A percentile compares a stretch with the other conserved stretches of the same genome.
phyloP scores from a whole-genome alignment of 148 eudicot genomes.

The Chenopodium quinoa region DNA sequence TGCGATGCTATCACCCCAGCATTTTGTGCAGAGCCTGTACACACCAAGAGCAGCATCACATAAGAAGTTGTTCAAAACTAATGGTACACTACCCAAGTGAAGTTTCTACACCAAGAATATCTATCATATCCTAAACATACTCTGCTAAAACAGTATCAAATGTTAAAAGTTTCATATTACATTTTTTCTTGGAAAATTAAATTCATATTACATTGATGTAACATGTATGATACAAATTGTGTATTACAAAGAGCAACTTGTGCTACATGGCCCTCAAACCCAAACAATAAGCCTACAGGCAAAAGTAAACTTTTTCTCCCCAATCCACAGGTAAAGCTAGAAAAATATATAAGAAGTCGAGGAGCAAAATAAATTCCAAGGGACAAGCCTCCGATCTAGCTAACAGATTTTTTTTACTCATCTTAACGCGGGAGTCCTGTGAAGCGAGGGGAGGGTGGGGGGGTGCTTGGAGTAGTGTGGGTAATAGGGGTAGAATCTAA shows the following conservation, averaged over 20 bases:
- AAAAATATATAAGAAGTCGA: neutral
- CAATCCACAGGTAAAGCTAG: neutral
- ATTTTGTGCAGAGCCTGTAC: constrained; percentile 36
- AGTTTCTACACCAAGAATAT: neutral
- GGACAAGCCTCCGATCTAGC: neutral
- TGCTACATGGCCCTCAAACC: constrained; percentile 6
- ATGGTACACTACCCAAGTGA: neutral
- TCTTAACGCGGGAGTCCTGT: too few relatives aligned
- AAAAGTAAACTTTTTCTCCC: neutral
- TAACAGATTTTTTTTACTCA: neutral
- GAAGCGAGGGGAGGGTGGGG: neutral
- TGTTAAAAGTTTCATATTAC: neutral
- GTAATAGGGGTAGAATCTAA: too few relatives aligned
- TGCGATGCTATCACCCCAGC: constrained; percentile 30
- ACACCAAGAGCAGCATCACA: constrained; percentile 24
- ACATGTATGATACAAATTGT: neutral
- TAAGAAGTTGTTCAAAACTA: neutral
- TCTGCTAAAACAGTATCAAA: neutral
- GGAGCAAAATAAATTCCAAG: neutral
- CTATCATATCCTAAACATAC: neutral
- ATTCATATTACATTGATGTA: neutral
- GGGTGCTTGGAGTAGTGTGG: neutral
- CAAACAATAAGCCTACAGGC: neutral
- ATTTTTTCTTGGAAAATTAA: neutral
- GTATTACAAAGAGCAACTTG: neutral